Evolutionary conservation across 805 yeast species (phyloP).

Genomic region (Candida quercuum): DNA sequence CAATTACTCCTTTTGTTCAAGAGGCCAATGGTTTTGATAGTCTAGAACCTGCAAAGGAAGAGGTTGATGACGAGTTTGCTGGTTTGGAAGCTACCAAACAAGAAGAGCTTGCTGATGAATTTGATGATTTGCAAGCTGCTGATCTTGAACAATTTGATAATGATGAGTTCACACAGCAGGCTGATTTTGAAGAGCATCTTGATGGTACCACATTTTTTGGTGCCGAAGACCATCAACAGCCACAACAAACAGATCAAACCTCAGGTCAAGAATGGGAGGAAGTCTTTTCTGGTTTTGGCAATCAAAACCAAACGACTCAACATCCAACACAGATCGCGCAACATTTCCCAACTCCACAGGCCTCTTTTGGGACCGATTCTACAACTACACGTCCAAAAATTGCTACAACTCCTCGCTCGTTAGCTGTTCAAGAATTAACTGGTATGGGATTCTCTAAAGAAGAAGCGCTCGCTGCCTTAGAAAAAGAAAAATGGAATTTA

Average conservation of each 20-base stretch:
- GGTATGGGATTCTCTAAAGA: constrained; percentile 84
- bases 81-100: constrained; percentile 8
- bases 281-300: constrained; percentile 84
- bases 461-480: constrained; percentile 64
- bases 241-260: constrained; percentile 9
- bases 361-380: neutral
- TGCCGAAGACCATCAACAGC: constrained; percentile 12
- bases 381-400: constrained; percentile 24
- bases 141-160: constrained; percentile 21
- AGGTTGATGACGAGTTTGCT: constrained; percentile 7
- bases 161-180: constrained; percentile 21
- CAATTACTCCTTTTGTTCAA: neutral
- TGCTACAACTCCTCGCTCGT: constrained; percentile 41
- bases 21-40: constrained; percentile 2
- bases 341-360: constrained; percentile 4
- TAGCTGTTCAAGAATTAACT: constrained; percentile 70
- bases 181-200: constrained; percentile 14
- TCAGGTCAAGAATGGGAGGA: constrained; percentile 79
- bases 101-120: constrained; percentile 32
- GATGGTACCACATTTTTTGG: constrained; percentile 22
- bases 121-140: constrained; percentile 35
- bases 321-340: constrained; percentile 2
- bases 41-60: constrained; percentile 1
- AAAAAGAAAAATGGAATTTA: constrained; percentile 65
- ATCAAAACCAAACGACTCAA: constrained; percentile 28